A percentile compares a stretch with the other conserved stretches of the same genome.
These are phyloP conservation scores for Boletus vermiculosoides DNA, from an alignment of 768 basidiomycete genomes.

Conservation along the genomic window DNA sequence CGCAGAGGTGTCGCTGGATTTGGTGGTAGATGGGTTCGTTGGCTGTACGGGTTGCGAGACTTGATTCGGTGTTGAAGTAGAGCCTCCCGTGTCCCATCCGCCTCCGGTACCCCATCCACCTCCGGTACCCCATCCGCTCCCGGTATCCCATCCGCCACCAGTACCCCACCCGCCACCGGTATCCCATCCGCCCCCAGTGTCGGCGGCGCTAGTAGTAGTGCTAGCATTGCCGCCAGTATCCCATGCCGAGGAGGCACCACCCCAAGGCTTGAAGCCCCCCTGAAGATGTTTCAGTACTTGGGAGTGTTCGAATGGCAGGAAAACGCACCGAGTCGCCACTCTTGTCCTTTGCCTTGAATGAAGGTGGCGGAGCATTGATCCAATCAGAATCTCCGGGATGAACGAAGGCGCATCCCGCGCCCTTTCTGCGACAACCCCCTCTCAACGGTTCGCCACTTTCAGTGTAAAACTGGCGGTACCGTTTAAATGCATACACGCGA, in stretches of 20 bases:
- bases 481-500: conserved; percentile 3
- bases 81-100: conserved; percentile 7
- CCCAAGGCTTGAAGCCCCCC: conserved; percentile 10
- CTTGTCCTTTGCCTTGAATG: conserved; percentile 10
- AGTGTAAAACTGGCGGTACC: conserved; percentile 27
- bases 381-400: conserved; percentile 32
- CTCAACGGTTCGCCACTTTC: conserved; percentile 27
- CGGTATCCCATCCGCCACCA: conserved; percentile 1
- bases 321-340: conserved; percentile 21
- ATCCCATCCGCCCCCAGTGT: conserved; percentile 7
- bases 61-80: conserved; percentile 6
- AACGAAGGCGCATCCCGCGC: conserved; percentile 27
- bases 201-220: background rate
- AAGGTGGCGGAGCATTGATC: conserved; percentile 17
- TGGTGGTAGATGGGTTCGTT: background rate
- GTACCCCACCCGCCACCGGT: no score
- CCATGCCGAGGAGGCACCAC: background rate
- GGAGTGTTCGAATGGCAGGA: background rate
- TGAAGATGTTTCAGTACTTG: background rate
- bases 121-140: conserved; percentile 8
- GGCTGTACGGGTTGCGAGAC: background rate
- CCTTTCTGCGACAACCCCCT: conserved; percentile 27
- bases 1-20: background rate
- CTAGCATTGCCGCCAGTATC: background rate
- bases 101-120: conserved; percentile 9